phyloP scores from a whole-genome alignment of 148 eudicot genomes.

The Rhododendron molle region DNA sequence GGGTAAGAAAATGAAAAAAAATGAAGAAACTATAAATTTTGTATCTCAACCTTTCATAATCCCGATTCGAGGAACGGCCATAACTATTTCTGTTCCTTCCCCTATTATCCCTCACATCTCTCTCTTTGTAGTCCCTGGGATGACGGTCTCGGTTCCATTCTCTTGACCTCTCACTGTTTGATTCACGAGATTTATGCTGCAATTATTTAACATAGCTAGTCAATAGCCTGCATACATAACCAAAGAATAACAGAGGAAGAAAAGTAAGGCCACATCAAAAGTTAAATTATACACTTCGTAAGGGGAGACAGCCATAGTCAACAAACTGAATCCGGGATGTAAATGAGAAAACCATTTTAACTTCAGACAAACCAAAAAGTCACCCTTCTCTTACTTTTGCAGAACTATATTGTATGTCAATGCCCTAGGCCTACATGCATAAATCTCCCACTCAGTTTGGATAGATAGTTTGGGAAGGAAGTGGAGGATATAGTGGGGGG shows the following conservation, averaged over 20 bases:
- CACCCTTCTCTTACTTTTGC: neutral
- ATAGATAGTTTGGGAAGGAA: neutral
- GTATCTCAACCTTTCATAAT: slow-evolving; percentile 50
- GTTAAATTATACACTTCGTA: neutral
- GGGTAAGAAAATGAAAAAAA: neutral
- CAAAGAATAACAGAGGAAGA: neutral
- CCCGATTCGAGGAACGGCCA: slow-evolving; percentile 32
- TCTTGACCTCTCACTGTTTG: slow-evolving; percentile 41
- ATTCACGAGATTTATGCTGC: slow-evolving; percentile 46
- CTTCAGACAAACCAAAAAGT: neutral
- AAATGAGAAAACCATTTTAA: neutral
- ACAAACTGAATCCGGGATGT: neutral
- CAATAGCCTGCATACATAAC: slow-evolving; percentile 1
- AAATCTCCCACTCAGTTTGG: neutral
- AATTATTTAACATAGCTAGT: neutral
- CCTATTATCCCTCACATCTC: slow-evolving; percentile 46
- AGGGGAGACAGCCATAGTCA: neutral
- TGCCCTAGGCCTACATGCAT: neutral
- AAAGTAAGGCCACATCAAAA: neutral
- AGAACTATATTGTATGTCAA: too few relatives aligned
- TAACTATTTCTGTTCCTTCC: slow-evolving; percentile 44
- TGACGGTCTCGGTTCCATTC: slow-evolving; percentile 41
- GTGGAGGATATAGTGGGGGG: neutral
- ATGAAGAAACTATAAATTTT: neutral
- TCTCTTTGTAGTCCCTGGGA: slow-evolving; percentile 41